These are phyloP conservation scores for Lipomyces kockii DNA, from an alignment of 805 yeast species.

Conservation along the genomic window DNA sequence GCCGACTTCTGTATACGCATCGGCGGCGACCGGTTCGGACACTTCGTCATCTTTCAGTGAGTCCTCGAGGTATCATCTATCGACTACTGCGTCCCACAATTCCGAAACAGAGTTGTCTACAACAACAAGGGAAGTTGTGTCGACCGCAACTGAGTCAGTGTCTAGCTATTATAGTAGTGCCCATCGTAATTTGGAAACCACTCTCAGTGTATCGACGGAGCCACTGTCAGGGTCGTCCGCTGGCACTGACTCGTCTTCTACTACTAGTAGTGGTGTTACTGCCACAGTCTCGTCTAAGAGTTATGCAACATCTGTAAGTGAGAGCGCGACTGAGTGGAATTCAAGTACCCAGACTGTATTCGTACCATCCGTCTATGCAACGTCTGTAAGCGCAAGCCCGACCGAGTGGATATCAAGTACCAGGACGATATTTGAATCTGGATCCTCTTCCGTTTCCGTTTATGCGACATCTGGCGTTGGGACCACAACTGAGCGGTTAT, in stretches of 20 bases:
- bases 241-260: neutral
- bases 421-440: neutral
- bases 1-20: neutral
- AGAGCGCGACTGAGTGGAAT: neutral
- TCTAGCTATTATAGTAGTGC: neutral
- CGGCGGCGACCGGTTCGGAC: neutral
- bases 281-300: neutral
- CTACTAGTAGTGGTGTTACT: neutral
- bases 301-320: neutral
- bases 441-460: too few species aligned
- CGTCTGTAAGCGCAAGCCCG: neutral
- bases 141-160: slow-evolving; percentile 40
- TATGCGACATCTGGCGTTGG: neutral
- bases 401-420: neutral
- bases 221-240: neutral
- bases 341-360: neutral
- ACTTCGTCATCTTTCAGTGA: slow-evolving; percentile 15
- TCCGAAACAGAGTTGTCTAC: neutral
- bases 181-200: neutral
- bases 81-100: neutral
- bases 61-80: neutral
- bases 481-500: neutral
- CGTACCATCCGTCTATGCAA: neutral
- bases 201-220: neutral
- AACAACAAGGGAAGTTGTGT: slow-evolving; percentile 38